These are phyloP conservation scores for Penicillium sp. DNA, from an alignment of 2,329 filamentous ascomycete genomes.

Conservation along the genomic window DNA sequence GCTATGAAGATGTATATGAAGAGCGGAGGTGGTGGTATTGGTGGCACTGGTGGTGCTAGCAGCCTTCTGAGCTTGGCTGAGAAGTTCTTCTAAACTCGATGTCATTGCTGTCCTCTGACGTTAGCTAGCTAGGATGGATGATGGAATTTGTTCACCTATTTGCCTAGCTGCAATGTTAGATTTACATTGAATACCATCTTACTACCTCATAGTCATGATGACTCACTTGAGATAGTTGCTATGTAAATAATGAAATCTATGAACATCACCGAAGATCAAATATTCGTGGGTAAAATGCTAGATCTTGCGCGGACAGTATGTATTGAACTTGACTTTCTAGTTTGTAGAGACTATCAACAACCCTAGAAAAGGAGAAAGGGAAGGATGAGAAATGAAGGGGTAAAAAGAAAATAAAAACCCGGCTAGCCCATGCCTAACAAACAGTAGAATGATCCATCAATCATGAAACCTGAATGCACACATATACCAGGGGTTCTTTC, in stretches of 20 bases:
- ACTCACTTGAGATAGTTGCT: not conserved
- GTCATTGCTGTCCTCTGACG: not conserved
- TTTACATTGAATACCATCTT: not conserved
- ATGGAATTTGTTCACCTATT: no score
- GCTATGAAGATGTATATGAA: conserved; percentile 91
- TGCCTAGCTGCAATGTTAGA: not conserved
- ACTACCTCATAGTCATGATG: not conserved
- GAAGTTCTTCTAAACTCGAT: conserved; percentile 54
- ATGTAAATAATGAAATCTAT: not conserved
- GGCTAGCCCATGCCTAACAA: conserved; percentile 8
- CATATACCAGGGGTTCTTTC: conserved; percentile 1
- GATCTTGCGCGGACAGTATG: conserved; percentile 1
- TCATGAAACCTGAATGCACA: conserved; percentile 2
- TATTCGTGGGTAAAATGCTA: not conserved
- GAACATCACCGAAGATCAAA: not conserved
- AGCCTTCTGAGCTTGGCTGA: conserved; percentile 60
- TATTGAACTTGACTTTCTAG: conserved; percentile 4
- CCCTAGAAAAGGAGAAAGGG: not conserved
- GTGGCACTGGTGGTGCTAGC: conserved; percentile 46
- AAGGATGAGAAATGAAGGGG: not conserved
- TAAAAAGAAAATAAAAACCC: conserved; percentile 2
- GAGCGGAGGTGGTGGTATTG: conserved; percentile 60
- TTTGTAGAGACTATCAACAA: not conserved
- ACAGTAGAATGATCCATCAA: conserved; percentile 8
- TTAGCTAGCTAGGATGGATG: no score